phyloP scores from a whole-genome alignment of 2,329 filamentous ascomycete species.

The Penicillium frequentans region DNA sequence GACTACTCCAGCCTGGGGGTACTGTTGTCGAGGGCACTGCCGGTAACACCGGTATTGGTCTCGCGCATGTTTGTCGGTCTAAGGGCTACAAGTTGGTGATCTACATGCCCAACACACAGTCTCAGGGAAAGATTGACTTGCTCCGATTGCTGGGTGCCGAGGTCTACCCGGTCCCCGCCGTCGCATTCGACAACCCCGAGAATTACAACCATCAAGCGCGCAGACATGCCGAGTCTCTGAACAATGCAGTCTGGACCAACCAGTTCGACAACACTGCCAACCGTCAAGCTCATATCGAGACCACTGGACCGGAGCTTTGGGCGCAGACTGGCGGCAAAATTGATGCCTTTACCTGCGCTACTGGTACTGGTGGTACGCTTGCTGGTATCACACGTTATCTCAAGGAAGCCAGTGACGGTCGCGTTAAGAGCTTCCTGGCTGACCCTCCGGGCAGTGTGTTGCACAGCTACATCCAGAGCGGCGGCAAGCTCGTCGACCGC shows the following conservation, averaged over 20 bases:
- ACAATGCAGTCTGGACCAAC: constrained; percentile 96
- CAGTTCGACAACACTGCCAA: constrained; percentile 98
- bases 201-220: constrained; percentile 98
- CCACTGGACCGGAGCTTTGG: constrained; percentile 97
- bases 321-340: constrained; percentile 80
- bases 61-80: constrained; percentile 91
- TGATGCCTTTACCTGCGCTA: constrained; percentile 94
- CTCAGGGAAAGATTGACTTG: constrained; percentile 95
- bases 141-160: constrained; percentile 88
- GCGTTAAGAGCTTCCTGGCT: constrained; percentile 84
- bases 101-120: constrained; percentile 99
- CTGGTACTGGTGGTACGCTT: constrained; percentile 87
- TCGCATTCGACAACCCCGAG: constrained; percentile 88
- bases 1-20: constrained; percentile 77
- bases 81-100: constrained; percentile 94
- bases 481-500: constrained; percentile 79
- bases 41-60: constrained; percentile 95
- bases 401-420: constrained; percentile 75
- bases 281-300: constrained; percentile 90
- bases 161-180: constrained; percentile 92
- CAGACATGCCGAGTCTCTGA: constrained; percentile 79
- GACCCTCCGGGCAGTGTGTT: constrained; percentile 93
- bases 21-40: constrained; percentile 97
- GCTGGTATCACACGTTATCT: constrained; percentile 86
- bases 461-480: constrained; percentile 85